A percentile compares a stretch with the other conserved stretches of the same genome.
These are phyloP conservation scores for Omphalotus guepiniiformis DNA, from an alignment of 768 basidiomycete genomes.

Conservation along the genomic window DNA sequence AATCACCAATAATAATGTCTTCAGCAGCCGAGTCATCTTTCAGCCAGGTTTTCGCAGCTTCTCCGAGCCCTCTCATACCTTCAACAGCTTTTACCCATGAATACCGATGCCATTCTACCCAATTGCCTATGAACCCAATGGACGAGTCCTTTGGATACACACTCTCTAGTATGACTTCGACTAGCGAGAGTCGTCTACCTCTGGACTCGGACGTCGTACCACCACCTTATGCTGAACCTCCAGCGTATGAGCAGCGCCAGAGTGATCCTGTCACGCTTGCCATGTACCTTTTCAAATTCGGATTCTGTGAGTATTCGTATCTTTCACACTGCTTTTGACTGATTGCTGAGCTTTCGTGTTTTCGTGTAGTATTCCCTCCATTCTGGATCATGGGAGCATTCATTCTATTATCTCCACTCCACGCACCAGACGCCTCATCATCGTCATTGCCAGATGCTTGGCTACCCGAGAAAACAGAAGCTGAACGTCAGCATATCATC, in stretches of 20 bases:
- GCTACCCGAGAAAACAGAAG: constrained; percentile 25
- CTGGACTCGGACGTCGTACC: background rate
- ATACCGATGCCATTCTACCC: no score
- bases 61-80: no score
- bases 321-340: background rate
- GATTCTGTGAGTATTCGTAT: constrained; percentile 36
- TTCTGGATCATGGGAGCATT: constrained; percentile 40
- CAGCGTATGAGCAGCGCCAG: background rate
- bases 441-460: constrained; percentile 15
- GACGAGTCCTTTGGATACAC: constrained; percentile 37
- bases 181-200: constrained; percentile 39
- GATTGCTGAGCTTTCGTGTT: background rate
- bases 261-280: background rate
- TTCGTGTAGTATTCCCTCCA: constrained; percentile 37
- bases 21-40: no score
- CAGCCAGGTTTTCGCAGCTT: no score
- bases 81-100: no score
- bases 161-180: constrained; percentile 26
- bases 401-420: constrained; percentile 37
- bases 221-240: background rate
- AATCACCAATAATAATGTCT: no score
- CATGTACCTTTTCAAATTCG: constrained; percentile 41
- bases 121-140: constrained; percentile 7
- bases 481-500: constrained; percentile 21
- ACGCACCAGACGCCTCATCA: constrained; percentile 21